A percentile compares a stretch with the other conserved stretches of the same genome.
Conservation (phyloP, 2,329 filamentous ascomycete genomes). For the Dactylonectria macrodidyma region DNA sequence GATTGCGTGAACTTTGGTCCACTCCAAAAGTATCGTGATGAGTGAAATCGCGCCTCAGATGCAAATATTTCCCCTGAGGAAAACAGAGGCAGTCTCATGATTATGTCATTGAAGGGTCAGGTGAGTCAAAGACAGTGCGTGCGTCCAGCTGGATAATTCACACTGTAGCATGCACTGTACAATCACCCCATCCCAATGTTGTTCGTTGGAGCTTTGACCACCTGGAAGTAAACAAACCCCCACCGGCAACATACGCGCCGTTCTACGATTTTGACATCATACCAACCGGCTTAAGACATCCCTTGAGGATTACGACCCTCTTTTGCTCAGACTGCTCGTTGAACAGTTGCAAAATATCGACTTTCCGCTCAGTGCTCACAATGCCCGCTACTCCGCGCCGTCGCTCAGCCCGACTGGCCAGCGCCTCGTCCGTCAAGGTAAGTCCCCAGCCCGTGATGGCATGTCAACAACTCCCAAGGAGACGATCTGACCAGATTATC, state of each 20-base stretch:
- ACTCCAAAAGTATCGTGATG: neutral
- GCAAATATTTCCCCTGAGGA: neutral
- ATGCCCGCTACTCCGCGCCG: conserved; percentile 61
- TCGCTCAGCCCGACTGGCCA: conserved; percentile 61
- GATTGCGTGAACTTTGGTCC: neutral
- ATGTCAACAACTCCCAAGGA: conserved; percentile 23
- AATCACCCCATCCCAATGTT: conserved; percentile 32
- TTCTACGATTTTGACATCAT: conserved; percentile 50
- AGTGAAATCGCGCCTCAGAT: neutral
- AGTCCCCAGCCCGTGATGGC: conserved; percentile 30
- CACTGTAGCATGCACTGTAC: conserved; percentile 29
- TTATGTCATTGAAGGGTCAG: conserved; percentile 19
- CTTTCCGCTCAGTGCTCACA: conserved; percentile 37
- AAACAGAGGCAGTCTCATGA: neutral
- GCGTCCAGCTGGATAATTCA: neutral
- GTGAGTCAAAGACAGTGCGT: conserved; percentile 20
- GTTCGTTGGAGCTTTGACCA: conserved; percentile 48
- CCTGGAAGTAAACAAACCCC: conserved; percentile 50
- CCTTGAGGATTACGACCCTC: conserved; percentile 43
- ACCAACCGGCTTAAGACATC: conserved; percentile 45
- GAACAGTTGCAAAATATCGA: conserved; percentile 35
- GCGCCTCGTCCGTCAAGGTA: conserved; percentile 54
- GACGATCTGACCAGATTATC: conserved; percentile 32
- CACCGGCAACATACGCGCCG: conserved; percentile 44
- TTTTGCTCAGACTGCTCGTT: conserved; percentile 41